Evolutionary conservation across 306 rosid genomes (phyloP), one percentile per base, ranked within the genome.

Genomic region (Cyclanthera cordifolia): DNA sequence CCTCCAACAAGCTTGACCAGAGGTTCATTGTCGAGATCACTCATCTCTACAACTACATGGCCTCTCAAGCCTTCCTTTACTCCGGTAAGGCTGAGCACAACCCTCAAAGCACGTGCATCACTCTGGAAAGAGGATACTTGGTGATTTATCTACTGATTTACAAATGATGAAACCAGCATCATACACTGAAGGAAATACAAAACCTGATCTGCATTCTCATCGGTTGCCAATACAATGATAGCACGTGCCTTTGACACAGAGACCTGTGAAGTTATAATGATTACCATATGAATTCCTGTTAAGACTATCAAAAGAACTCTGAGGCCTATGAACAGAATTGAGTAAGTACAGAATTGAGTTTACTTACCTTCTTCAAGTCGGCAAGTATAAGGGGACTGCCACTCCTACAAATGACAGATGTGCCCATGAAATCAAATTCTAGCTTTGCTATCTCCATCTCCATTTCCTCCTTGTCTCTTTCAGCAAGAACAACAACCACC

Each of bases 211-310:
- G 96, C 98, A 58, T 92, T 92, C 82, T 85, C 96, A 72, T 92
- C 95, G 0, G 96, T 80, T 66, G 98, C 98, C 86, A 89, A 80
- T 19, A 92, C 98, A 84, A 92, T 92, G 71, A 92, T 92, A 53
- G 98, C 98, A 32, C 96, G 96, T 45, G 98, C 96, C 81, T 92
- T 89, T 30, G 98, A 89, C 80, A 92, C 98, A 69, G 98, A 92
- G 74, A 92, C 98, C 98, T 92, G 77, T 11, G 51, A 69, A 57
- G 53, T 64, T 13, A 23, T 64, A 43, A 41, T 41, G 28, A 64
- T 5, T 21, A 39, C 52, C 51, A 64, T 64, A 64, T 12, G 2
- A 64, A 64, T 64, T 64, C 6, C 51, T 9, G 48, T 41, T 80
- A 2, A 61, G 50, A 41, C 43, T 1, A 20, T 19, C 30, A 61